These are phyloP conservation scores for Scolecobasidium constrictum DNA, from an alignment of 2,329 filamentous ascomycete species.

Conservation along the genomic window DNA sequence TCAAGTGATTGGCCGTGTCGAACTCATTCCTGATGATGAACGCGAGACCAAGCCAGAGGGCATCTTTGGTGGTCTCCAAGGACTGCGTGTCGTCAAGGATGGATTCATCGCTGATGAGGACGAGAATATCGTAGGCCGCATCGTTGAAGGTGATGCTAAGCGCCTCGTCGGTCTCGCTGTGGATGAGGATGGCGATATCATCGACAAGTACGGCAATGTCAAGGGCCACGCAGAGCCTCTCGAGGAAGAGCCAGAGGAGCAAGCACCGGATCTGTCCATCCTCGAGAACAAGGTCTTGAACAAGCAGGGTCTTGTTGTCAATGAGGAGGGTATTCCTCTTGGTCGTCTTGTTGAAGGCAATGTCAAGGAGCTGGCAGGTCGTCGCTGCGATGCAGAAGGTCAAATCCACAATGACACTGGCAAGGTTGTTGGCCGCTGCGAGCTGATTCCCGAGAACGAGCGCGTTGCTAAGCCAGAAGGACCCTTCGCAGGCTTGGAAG, in stretches of 20 bases:
- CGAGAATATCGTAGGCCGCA: slow-evolving; percentile 63
- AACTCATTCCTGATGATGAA: slow-evolving; percentile 47
- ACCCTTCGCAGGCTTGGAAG: slow-evolving; percentile 55
- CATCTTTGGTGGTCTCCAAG: slow-evolving; percentile 55
- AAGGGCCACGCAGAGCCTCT: slow-evolving; percentile 49
- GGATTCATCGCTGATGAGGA: slow-evolving; percentile 67
- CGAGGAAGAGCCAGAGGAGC: slow-evolving; percentile 38
- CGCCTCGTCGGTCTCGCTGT: slow-evolving; percentile 61
- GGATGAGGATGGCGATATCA: slow-evolving; percentile 75
- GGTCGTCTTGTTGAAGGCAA: slow-evolving; percentile 47
- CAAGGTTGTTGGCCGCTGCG: slow-evolving; percentile 45
- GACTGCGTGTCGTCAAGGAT: slow-evolving; percentile 56
- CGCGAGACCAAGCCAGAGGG: slow-evolving; percentile 49
- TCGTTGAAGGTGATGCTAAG: slow-evolving; percentile 62
- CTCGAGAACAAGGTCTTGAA: slow-evolving; percentile 44
- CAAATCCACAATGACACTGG: slow-evolving; percentile 45
- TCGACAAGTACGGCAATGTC: slow-evolving; percentile 61
- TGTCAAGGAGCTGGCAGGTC: slow-evolving; percentile 43
- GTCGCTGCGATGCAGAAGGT: slow-evolving; percentile 44
- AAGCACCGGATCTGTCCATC: slow-evolving; percentile 37
- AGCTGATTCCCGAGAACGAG: slow-evolving; percentile 47
- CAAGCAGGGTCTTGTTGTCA: slow-evolving; percentile 48
- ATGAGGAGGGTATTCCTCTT: slow-evolving; percentile 41
- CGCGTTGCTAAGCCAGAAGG: slow-evolving; percentile 49
- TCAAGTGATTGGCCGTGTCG: slow-evolving; percentile 45